Evolutionary conservation across 768 basidiomycete genomes (phyloP).

Genomic region (Russula foetens): DNA sequence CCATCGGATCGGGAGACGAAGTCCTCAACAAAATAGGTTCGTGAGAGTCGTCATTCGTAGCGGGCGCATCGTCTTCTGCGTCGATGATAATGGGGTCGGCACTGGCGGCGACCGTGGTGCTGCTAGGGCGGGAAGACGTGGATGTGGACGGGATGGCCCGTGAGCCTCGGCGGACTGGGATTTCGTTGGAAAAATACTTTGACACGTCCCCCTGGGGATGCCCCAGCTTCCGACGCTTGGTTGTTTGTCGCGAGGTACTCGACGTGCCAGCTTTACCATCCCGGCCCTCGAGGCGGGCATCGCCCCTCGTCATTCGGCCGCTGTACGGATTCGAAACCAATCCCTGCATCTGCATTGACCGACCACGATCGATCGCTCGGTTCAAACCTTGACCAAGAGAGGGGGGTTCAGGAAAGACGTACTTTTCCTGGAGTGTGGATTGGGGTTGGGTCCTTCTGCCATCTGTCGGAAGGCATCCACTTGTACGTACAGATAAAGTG

Average conservation of each 20-base stretch:
- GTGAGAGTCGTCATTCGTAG: not conserved
- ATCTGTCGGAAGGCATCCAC: not conserved
- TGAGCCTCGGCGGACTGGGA: not conserved
- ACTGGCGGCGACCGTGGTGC: no score
- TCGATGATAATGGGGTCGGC: slow-evolving; percentile 1
- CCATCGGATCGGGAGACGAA: slow-evolving; percentile 11
- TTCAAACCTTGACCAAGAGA: not conserved
- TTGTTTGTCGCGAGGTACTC: not conserved
- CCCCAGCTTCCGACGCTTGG: slow-evolving; percentile 5
- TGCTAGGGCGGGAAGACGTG: not conserved
- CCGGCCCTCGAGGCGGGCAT: not conserved
- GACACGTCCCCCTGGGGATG: not conserved
- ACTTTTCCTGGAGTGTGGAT: slow-evolving; percentile 5
- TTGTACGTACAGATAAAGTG: not conserved
- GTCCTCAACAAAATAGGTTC: not conserved
- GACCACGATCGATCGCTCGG: not conserved
- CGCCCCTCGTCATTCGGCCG: not conserved
- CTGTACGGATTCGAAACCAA: not conserved
- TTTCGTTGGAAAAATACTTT: not conserved
- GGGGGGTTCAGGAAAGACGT: not conserved
- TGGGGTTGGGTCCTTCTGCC: not conserved
- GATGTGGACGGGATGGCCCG: not conserved
- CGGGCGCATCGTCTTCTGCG: not conserved
- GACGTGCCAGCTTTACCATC: not conserved
- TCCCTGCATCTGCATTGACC: no score